Evolutionary conservation across 768 basidiomycete species (phyloP).

Genomic region (Lentinula guzmanii): DNA sequence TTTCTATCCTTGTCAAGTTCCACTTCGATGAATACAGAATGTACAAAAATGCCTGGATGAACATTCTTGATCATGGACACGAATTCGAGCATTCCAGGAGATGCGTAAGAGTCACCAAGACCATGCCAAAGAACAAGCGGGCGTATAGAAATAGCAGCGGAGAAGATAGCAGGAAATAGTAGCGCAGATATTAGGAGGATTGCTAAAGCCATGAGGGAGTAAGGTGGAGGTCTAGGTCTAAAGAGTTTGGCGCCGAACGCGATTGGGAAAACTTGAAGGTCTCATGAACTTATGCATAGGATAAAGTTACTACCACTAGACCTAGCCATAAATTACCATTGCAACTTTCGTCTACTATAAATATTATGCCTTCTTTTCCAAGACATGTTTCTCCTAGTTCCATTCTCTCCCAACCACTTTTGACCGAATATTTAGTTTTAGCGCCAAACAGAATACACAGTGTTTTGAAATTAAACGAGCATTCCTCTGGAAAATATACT

Average conservation of each 20-base stretch:
- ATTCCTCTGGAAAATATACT: conserved; percentile 34
- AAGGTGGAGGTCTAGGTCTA: neutral
- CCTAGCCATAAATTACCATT: no score
- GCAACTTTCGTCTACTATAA: no score
- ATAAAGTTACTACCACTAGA: no score
- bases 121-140: conserved; percentile 79
- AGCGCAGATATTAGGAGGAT: neutral
- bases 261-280: no score
- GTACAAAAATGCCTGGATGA: conserved; percentile 72
- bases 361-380: no score
- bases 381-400: no score
- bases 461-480: conserved; percentile 25
- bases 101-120: conserved; percentile 67
- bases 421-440: no score
- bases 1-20: conserved; percentile 56
- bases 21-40: conserved; percentile 64
- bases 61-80: conserved; percentile 49
- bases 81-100: conserved; percentile 69
- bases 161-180: neutral
- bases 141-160: conserved; percentile 15
- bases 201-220: neutral
- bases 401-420: no score
- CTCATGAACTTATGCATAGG: no score
- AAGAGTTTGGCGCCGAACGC: no score
- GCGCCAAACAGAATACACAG: no score